Evolutionary conservation across 2,329 filamentous ascomycete genomes (phyloP).

Genomic region (Calonectria pseudoturangicola): DNA sequence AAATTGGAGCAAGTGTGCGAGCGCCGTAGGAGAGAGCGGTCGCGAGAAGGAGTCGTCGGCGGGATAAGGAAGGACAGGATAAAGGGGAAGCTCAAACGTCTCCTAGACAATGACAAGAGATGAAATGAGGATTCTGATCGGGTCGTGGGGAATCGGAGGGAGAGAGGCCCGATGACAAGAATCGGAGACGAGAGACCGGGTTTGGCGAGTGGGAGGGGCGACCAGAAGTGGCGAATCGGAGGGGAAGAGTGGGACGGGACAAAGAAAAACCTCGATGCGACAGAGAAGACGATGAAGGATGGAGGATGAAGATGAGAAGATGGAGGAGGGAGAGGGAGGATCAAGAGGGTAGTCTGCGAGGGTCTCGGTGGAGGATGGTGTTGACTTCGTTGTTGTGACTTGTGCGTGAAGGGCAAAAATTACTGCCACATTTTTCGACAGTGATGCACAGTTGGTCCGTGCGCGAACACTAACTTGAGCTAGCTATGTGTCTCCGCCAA

Average conservation of each 20-base stretch:
- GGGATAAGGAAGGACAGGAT: slow-evolving; percentile 27
- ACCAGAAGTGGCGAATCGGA: slow-evolving; percentile 45
- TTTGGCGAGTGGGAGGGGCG: slow-evolving; percentile 49
- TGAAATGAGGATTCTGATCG: slow-evolving; percentile 45
- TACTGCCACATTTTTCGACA: slow-evolving; percentile 35
- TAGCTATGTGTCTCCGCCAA: too few relatives aligned
- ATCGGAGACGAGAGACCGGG: slow-evolving; percentile 44
- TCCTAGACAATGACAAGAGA: slow-evolving; percentile 38
- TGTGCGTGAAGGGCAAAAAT: slow-evolving; percentile 41
- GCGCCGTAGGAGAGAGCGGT: slow-evolving; percentile 46
- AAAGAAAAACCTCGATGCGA: slow-evolving; percentile 40
- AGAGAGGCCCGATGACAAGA: slow-evolving; percentile 45
- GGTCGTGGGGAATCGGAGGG: slow-evolving; percentile 32
- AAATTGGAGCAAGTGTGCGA: slow-evolving; percentile 46
- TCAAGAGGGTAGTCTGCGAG: slow-evolving; percentile 30
- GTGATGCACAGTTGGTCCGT: slow-evolving; percentile 37
- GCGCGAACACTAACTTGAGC: slow-evolving; percentile 12
- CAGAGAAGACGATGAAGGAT: slow-evolving; percentile 38
- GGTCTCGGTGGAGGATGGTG: slow-evolving; percentile 36
- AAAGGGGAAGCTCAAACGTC: slow-evolving; percentile 38
- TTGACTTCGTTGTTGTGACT: slow-evolving; percentile 39
- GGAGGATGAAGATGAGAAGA: slow-evolving; percentile 36
- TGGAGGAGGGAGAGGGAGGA: slow-evolving; percentile 33
- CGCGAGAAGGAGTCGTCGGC: slow-evolving; percentile 40
- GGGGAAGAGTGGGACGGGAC: slow-evolving; percentile 34